Percentiles rank a stretch among this genome's conserved stretches.
Evolutionary conservation across 2,329 filamentous ascomycete genomes (phyloP).

Genomic region (Chaetomium strumarium): DNA sequence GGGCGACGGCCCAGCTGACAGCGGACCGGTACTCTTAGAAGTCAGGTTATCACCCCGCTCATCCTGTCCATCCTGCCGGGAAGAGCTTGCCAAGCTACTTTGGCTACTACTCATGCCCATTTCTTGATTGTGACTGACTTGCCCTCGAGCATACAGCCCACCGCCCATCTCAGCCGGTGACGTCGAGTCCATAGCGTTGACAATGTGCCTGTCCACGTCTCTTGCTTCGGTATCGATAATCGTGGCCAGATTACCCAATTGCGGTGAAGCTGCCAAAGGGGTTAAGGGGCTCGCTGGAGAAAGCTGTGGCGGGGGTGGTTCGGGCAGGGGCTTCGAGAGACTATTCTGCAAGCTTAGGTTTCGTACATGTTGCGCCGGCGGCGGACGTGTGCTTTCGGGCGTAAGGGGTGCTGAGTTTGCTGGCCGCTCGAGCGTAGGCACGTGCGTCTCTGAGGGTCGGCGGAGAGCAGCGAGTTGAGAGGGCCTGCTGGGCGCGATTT

Average conservation of each 20-base stretch:
- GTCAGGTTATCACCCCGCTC: slow-evolving; percentile 44
- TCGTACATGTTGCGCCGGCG: slow-evolving; percentile 43
- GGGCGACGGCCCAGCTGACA: slow-evolving; percentile 53
- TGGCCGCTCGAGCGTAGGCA: slow-evolving; percentile 24
- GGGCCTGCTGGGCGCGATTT: slow-evolving; percentile 38
- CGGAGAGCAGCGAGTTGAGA: slow-evolving; percentile 37
- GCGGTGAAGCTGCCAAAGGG: slow-evolving; percentile 26
- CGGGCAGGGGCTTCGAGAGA: slow-evolving; percentile 52
- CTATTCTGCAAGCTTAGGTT: slow-evolving; percentile 51
- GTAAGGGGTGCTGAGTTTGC: slow-evolving; percentile 27
- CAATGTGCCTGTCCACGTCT: slow-evolving; percentile 35
- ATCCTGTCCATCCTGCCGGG: slow-evolving; percentile 42
- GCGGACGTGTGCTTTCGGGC: slow-evolving; percentile 18
- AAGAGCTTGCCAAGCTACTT: slow-evolving; percentile 38
- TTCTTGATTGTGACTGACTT: slow-evolving; percentile 30
- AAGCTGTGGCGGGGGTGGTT: slow-evolving; percentile 39
- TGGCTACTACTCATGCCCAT: slow-evolving; percentile 41
- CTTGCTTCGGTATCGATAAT: slow-evolving; percentile 31
- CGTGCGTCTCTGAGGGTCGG: slow-evolving; percentile 27
- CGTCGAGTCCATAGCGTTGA: slow-evolving; percentile 46
- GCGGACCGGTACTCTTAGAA: slow-evolving; percentile 47
- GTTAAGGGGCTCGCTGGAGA: slow-evolving; percentile 32
- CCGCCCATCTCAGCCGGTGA: slow-evolving; percentile 24
- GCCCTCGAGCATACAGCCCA: slow-evolving; percentile 23
- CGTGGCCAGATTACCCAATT: slow-evolving; percentile 28